Evolutionary conservation across 179 eudicot species (phyloP), one percentile per base, ranked within the genome.

Genomic region (Beta macrorhiza): DNA sequence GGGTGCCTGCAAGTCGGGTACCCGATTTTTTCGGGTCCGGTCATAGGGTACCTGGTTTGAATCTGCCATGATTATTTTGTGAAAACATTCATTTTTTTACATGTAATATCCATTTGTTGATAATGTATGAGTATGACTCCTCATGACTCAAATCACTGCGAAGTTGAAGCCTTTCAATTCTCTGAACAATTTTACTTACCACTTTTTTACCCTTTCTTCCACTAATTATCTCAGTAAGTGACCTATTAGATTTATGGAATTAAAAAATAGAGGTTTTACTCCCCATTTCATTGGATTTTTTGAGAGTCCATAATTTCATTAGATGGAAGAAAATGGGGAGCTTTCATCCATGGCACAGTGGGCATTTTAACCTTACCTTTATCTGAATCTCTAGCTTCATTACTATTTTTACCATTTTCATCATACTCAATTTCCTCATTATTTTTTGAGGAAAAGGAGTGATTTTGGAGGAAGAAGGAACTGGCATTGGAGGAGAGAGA

Each of bases 271-370:
- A 75, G 70, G 62, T 72, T 63, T 72, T 89, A 51, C 81, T 84
- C 78, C 71, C 86, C 14, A 67, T 74, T 68, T 29, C 5, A 37
- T 47, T 82, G 56, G 86, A 82, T 52, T 81, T 87, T 14, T 89
- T 82, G 19, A 89, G 79, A 25, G 84, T 91, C 83, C 52, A 90
- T n/a, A 22, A 91, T 88, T 83, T 91, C 89, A 56, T 83, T 80
- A 32, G 88, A 74, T 17, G 83, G 81, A 68, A 89, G 82, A 67
- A 81, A 70, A 16, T 88, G 93, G 12, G 91, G 90, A 58, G 87
- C 86, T 72, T 78, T 93, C 94, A 91, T 93, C 98, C 98, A 94
- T 81, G 98, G 98, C 64, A 97, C 91, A 37, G 97, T 90, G 12
- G 97, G 95, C 87, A 90, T 89, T 83, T 87, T 89, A 17, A 90